Conservation (phyloP, 371 early-diverging fungal genomes). For the Mucor piriformis region DNA sequence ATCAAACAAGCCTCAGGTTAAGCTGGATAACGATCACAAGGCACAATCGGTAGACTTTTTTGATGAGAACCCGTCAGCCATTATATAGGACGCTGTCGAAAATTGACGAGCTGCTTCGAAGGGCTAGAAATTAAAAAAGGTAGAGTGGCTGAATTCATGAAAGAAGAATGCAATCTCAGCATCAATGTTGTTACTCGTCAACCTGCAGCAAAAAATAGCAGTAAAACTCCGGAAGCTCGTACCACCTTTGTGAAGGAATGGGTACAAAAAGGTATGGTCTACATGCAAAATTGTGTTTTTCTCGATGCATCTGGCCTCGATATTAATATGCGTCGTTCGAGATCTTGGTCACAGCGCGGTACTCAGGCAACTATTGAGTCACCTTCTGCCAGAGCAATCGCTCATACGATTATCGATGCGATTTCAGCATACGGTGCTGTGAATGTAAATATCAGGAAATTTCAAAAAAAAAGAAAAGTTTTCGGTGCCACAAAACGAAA, state of each 20-base stretch:
- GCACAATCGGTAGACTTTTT: conserved; percentile 7
- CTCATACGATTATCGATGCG: neutral
- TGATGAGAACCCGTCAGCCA: conserved; percentile 4
- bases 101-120: too few species aligned
- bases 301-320: too few species aligned
- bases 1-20: conserved; percentile 1
- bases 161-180: conserved; percentile 9
- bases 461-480: conserved; percentile 7
- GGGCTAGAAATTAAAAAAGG: too few species aligned
- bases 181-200: conserved; percentile 8
- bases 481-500: conserved; percentile 5
- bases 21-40: conserved; percentile 11
- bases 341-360: neutral
- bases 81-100: conserved; percentile 10
- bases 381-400: neutral
- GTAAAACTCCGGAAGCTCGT: neutral
- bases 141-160: conserved; percentile 2
- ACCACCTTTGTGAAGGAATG: conserved; percentile 4
- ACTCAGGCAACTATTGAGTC: conserved; percentile 1
- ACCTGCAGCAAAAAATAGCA: conserved; percentile 1
- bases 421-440: neutral
- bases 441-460: neutral
- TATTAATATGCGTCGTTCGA: conserved; percentile 4
- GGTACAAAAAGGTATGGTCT: neutral
- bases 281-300: neutral